phyloP scores from a whole-genome alignment of 495 filamentous ascomycete species.

The Aspergillus indologenus region DNA sequence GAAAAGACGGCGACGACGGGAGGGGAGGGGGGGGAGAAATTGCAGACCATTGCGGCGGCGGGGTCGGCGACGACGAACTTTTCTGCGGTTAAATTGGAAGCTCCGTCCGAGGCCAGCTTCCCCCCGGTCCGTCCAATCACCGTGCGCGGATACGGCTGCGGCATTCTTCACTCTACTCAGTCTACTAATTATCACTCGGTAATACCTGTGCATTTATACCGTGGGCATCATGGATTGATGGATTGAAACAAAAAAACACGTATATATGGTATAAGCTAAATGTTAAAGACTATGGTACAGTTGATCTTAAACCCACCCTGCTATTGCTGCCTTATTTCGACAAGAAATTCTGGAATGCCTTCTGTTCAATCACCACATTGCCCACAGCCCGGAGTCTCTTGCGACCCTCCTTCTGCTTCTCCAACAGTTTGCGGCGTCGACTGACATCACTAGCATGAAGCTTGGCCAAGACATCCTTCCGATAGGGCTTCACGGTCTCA shows the following conservation, averaged over 20 bases:
- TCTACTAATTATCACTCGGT: too few relatives aligned
- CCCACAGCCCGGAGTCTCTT: constrained; percentile 73
- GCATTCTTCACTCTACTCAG: neutral
- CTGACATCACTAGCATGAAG: constrained; percentile 87
- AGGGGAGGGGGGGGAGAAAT: constrained; percentile 14
- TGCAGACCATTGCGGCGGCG: constrained; percentile 24
- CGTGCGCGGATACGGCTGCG: neutral
- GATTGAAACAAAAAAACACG: neutral
- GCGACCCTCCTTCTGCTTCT: constrained; percentile 95
- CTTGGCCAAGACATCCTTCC: constrained; percentile 92
- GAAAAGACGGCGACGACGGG: neutral
- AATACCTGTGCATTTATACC: too few relatives aligned
- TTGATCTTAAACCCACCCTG: constrained; percentile 25
- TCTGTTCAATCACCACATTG: constrained; percentile 88
- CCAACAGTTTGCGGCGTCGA: constrained; percentile 79
- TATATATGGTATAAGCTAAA: too few relatives aligned
- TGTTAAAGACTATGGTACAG: constrained; percentile 13
- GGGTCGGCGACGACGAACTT: constrained; percentile 34
- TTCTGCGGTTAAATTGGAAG: constrained; percentile 20
- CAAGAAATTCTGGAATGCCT: constrained; percentile 89
- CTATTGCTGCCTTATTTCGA: constrained; percentile 59
- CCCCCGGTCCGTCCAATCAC: constrained; percentile 21
- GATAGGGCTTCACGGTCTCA: constrained; percentile 94
- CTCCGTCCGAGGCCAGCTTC: constrained; percentile 17
- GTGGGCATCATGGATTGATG: neutral